Evolutionary conservation across 2,329 filamentous ascomycete genomes (phyloP).

Genomic region (Aureobasidium sp.): DNA sequence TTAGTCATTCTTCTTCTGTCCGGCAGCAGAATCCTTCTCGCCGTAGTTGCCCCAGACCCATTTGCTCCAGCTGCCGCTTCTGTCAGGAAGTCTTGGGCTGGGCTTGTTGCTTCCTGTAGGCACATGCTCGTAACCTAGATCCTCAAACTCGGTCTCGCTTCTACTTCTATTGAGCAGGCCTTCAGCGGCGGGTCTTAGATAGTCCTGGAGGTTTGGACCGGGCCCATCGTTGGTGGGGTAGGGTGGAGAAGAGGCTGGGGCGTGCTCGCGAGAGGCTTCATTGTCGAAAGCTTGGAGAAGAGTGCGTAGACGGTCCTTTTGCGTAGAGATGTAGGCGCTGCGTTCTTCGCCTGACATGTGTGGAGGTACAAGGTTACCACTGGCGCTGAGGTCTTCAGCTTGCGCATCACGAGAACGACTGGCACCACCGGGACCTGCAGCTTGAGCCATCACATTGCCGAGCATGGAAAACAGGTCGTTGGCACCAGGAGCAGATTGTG

Average conservation of each 20-base stretch:
- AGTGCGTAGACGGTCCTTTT: slow-evolving; percentile 67
- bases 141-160: slow-evolving; percentile 80
- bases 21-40: slow-evolving; percentile 26
- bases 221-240: slow-evolving; percentile 1
- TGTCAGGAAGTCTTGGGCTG: slow-evolving; percentile 9
- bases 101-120: slow-evolving; percentile 17
- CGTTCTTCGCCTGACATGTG: slow-evolving; percentile 60
- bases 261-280: slow-evolving; percentile 51
- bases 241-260: slow-evolving; percentile 2
- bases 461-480: slow-evolving; percentile 71
- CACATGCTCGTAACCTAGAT: slow-evolving; percentile 28
- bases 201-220: background rate
- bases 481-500: slow-evolving; percentile 19
- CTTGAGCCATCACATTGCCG: slow-evolving; percentile 58
- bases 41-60: slow-evolving; percentile 30
- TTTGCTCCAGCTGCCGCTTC: slow-evolving; percentile 23
- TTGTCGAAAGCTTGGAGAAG: slow-evolving; percentile 70
- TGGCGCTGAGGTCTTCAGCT: slow-evolving; percentile 46
- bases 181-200: slow-evolving; percentile 27
- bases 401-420: slow-evolving; percentile 28
- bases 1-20: slow-evolving; percentile 25
- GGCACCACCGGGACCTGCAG: slow-evolving; percentile 26
- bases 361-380: slow-evolving; percentile 60
- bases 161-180: slow-evolving; percentile 62
- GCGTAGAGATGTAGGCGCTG: slow-evolving; percentile 65